Conservation (phyloP, 2,329 filamentous ascomycete species). For the Westerdykella sp. region DNA sequence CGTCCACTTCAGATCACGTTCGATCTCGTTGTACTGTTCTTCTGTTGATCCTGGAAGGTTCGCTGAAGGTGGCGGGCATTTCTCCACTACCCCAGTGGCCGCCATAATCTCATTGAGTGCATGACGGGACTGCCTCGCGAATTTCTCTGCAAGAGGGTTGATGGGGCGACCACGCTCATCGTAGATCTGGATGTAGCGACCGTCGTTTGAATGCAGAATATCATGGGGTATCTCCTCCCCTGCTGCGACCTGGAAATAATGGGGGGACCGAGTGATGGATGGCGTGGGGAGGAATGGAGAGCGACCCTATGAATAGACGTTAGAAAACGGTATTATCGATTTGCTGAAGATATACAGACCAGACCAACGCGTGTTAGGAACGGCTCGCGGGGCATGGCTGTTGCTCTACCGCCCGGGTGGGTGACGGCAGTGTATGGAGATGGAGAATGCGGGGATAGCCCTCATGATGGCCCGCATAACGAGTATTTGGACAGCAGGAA, state of each 20-base stretch:
- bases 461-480: too few relatives aligned
- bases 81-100: constrained; percentile 44
- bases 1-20: constrained; percentile 14
- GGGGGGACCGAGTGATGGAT: constrained; percentile 14
- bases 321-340: constrained; percentile 7
- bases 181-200: constrained; percentile 37
- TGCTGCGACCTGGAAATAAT: constrained; percentile 24
- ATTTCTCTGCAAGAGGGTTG: constrained; percentile 37
- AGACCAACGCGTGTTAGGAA: background rate
- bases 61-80: constrained; percentile 24
- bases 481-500: too few relatives aligned
- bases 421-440: too few relatives aligned
- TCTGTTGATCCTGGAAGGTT: constrained; percentile 23
- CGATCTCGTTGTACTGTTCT: constrained; percentile 23
- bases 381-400: background rate
- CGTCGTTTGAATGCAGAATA: constrained; percentile 19
- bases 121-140: constrained; percentile 37
- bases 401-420: too few relatives aligned
- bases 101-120: constrained; percentile 46
- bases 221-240: constrained; percentile 19
- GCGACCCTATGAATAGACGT: constrained; percentile 30
- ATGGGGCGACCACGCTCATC: constrained; percentile 42
- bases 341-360: background rate
- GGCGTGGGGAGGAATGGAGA: constrained; percentile 37
- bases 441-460: too few relatives aligned